Evolutionary conservation across 768 basidiomycete species (phyloP).

Genomic region (Suillus placidus): DNA sequence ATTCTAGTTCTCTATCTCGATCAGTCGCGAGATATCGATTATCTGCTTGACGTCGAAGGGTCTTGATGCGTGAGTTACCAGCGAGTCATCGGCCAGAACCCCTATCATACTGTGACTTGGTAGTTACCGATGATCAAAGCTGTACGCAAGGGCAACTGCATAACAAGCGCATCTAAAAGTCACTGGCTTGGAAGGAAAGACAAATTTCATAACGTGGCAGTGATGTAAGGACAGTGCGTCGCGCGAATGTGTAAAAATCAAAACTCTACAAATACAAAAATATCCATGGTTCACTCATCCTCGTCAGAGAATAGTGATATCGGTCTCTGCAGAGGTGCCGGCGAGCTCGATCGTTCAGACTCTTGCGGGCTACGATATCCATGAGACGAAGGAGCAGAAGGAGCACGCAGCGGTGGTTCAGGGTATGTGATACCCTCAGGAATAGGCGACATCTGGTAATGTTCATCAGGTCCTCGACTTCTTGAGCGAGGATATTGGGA

Average conservation of each 20-base stretch:
- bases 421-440: constrained; percentile 32
- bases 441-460: constrained; percentile 31
- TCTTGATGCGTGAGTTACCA: neutral
- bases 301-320: constrained; percentile 31
- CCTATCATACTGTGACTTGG: neutral
- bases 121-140: neutral
- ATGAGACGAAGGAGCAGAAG: constrained; percentile 33
- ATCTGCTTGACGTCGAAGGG: neutral
- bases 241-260: neutral
- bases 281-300: neutral
- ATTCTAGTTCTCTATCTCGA: neutral
- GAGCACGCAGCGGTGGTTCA: constrained; percentile 26
- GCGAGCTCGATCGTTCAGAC: constrained; percentile 24
- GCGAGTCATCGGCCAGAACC: neutral
- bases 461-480: constrained; percentile 6
- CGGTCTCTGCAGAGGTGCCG: constrained; percentile 32
- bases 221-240: neutral
- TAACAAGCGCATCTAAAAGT: neutral
- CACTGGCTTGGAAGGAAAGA: neutral
- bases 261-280: constrained; percentile 2
- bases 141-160: neutral
- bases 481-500: constrained; percentile 10
- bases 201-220: neutral
- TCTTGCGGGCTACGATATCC: constrained; percentile 10
- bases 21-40: neutral